These are phyloP conservation scores for Fusarium nanum DNA, from an alignment of 2,329 filamentous ascomycete species.

Conservation along the genomic window DNA sequence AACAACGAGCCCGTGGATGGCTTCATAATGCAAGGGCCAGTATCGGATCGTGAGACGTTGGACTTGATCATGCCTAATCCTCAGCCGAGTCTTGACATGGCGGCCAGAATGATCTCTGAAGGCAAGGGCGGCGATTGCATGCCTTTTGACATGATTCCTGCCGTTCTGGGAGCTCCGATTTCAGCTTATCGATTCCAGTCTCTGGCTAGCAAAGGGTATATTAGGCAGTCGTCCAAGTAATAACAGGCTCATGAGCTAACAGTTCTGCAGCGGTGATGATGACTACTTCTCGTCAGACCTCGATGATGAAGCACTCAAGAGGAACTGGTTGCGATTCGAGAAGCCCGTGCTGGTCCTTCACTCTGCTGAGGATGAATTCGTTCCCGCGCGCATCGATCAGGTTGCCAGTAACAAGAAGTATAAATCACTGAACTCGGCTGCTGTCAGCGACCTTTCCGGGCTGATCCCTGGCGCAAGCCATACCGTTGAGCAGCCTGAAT, in stretches of 20 bases:
- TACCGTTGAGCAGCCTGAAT: constrained; percentile 58
- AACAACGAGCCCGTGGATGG: constrained; percentile 72
- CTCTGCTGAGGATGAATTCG: constrained; percentile 73
- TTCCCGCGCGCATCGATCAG: constrained; percentile 70
- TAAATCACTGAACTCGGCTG: constrained; percentile 55
- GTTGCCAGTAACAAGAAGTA: constrained; percentile 68
- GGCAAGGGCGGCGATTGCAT: constrained; percentile 68
- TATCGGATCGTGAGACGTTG: constrained; percentile 79
- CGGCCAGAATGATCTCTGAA: constrained; percentile 65
- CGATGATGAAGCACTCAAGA: constrained; percentile 62
- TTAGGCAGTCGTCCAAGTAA: constrained; percentile 7
- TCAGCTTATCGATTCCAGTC: constrained; percentile 66
- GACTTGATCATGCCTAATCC: constrained; percentile 59
- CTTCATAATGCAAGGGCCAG: constrained; percentile 82
- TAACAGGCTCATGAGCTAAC: constrained; percentile 8
- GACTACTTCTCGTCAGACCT: constrained; percentile 90
- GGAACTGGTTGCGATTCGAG: constrained; percentile 74
- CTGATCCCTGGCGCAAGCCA: constrained; percentile 66
- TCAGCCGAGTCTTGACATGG: constrained; percentile 59
- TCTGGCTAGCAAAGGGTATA: constrained; percentile 63
- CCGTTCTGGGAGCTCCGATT: constrained; percentile 57
- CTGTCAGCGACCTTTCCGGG: constrained; percentile 63
- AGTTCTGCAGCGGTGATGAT: constrained; percentile 71
- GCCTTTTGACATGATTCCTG: constrained; percentile 57
- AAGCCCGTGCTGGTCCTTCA: constrained; percentile 73